Evolutionary conservation across 257 asterid species (phyloP), one percentile per base, ranked within the genome.

Genomic region (Paulownia fortunei): DNA sequence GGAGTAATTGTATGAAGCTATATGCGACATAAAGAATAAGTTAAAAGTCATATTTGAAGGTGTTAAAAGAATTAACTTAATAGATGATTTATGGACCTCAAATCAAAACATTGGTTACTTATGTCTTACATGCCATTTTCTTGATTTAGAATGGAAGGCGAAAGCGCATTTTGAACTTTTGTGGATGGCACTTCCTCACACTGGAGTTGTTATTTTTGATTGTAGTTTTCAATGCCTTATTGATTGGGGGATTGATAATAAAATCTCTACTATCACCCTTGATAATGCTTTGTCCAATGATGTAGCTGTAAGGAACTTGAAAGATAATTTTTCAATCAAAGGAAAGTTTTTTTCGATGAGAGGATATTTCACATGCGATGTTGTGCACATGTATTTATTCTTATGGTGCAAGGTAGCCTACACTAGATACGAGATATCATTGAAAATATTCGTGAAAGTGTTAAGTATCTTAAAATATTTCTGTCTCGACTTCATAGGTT

Each of bases 211-310:
- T n/a, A n/a, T n/a, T 64, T 64, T n/a, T 62, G 51, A 64, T 64
- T 64, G 70, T 30, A 64, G 32, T 26, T 60, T 16, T 13, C 3
- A 60, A 60, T 60, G 42, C 24, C 67, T 60, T 60, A 60, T 60
- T 60, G 69, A 62, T 62, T 62, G 69, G 69, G 69, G 69, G 2
- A 62, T 62, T 62, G 69, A 62, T 47, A 34, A 62, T 62, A 62
- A 62, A 3, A 62, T 62, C 36, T 30, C 69, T 6, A 10, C 69
- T 2, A 62, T 60, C 11, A n/a, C 23, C 67, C 24, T 60, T 36
- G 24, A n/a, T 13, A 60, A 26, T 60, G 67, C 67, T 8, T n/a
- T 26, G 6, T 5, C 26, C 16, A 62, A 62, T 34, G 68, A 61
- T 61, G 68, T 9, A 26, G 68, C 39, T 13, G 68, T 13, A 18